phyloP scores from a whole-genome alignment of 192 early-diverging fungal genomes.

The Coemansia sp. region DNA sequence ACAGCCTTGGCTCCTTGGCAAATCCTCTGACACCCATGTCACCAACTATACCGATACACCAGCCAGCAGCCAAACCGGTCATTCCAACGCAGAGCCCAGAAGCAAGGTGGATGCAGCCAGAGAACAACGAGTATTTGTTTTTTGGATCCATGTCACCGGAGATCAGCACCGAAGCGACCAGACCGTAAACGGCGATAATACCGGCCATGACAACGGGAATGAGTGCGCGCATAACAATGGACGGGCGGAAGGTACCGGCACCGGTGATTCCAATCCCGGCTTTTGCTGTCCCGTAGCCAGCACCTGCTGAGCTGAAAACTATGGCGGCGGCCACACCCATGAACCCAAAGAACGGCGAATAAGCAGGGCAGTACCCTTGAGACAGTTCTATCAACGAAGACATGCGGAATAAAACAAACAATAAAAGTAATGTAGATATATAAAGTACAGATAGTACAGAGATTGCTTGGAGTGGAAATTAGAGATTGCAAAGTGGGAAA shows the following conservation, averaged over 20 bases:
- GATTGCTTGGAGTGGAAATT: too few relatives aligned
- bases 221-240: constrained; percentile 84
- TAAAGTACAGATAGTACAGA: background rate
- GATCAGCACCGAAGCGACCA: constrained; percentile 93
- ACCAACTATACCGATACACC: constrained; percentile 95
- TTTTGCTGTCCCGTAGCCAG: constrained; percentile 97
- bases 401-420: constrained; percentile 15
- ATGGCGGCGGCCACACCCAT: constrained; percentile 60
- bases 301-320: constrained; percentile 83
- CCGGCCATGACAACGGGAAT: constrained; percentile 99
- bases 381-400: constrained; percentile 30
- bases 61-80: constrained; percentile 91
- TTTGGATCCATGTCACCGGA: constrained; percentile 60
- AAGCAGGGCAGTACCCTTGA: constrained; percentile 54
- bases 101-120: constrained; percentile 87
- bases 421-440: background rate
- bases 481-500: background rate
- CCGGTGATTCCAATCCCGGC: constrained; percentile 95
- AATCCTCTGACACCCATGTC: constrained; percentile 92
- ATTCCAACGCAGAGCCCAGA: constrained; percentile 92
- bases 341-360: constrained; percentile 61
- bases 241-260: constrained; percentile 91
- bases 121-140: constrained; percentile 51
- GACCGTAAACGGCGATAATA: constrained; percentile 98
- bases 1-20: constrained; percentile 86